Evolutionary conservation across 2,329 filamentous ascomycete species (phyloP).

Genomic region (Byssothecium circinans): DNA sequence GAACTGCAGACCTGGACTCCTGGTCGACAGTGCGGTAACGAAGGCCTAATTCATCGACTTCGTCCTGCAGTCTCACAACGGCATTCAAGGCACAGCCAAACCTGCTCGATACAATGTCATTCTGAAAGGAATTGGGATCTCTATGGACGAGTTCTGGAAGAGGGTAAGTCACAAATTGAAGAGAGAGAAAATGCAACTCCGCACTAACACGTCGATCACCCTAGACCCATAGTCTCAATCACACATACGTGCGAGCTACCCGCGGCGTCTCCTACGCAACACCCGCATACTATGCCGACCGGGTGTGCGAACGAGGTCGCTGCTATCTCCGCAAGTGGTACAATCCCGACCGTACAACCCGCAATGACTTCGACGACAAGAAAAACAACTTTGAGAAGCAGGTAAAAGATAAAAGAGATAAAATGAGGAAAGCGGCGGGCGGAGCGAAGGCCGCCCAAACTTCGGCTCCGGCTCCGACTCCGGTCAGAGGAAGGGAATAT

Average conservation of each 20-base stretch:
- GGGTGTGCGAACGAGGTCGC: slow-evolving; percentile 42
- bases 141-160: too few species aligned
- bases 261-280: slow-evolving; percentile 37
- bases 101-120: slow-evolving; percentile 77
- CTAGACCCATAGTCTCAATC: slow-evolving; percentile 38
- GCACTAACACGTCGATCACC: not conserved
- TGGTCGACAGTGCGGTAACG: slow-evolving; percentile 82
- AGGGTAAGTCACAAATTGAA: too few species aligned
- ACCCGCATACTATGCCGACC: slow-evolving; percentile 46
- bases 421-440: too few species aligned
- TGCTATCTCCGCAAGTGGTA: slow-evolving; percentile 26
- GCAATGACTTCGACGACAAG: not conserved
- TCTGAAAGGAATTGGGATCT: slow-evolving; percentile 42
- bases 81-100: slow-evolving; percentile 77
- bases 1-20: slow-evolving; percentile 72
- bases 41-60: slow-evolving; percentile 69
- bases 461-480: too few species aligned
- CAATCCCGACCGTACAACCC: not conserved
- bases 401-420: too few species aligned
- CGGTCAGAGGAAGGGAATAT: too few species aligned
- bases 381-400: too few species aligned
- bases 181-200: not conserved
- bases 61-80: slow-evolving; percentile 77
- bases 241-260: slow-evolving; percentile 36
- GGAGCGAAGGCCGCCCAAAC: too few species aligned